Evolutionary conservation across 371 early-diverging fungal genomes (phyloP).

Genomic region (Haplosporangium sp.): DNA sequence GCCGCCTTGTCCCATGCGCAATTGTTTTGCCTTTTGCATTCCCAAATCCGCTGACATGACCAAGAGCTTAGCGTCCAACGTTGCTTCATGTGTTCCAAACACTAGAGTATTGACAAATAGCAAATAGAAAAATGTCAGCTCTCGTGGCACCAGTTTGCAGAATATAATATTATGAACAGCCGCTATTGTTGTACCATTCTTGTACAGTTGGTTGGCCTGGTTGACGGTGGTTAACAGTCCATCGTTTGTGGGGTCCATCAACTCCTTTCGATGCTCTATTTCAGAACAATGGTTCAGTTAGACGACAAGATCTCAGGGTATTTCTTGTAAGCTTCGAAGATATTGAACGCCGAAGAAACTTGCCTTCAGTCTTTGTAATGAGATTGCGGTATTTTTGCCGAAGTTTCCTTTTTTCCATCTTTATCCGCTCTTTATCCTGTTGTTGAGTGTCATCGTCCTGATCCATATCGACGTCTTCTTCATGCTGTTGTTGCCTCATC

Average conservation of each 20-base stretch:
- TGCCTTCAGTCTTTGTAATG: constrained; percentile 63
- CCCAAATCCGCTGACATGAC: constrained; percentile 79
- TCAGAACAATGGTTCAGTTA: too few relatives aligned
- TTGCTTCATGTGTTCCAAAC: constrained; percentile 85
- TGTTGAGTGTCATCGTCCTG: constrained; percentile 10
- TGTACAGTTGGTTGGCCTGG: constrained; percentile 68
- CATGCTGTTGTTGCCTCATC: constrained; percentile 1
- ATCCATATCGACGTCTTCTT: constrained; percentile 9
- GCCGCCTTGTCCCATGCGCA: constrained; percentile 74
- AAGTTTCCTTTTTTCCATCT: constrained; percentile 62
- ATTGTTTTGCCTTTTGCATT: constrained; percentile 78
- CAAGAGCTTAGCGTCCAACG: constrained; percentile 84
- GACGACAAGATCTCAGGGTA: not conserved
- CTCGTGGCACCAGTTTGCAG: not conserved
- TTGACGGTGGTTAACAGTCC: constrained; percentile 61
- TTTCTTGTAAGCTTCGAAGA: too few relatives aligned
- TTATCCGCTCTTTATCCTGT: constrained; percentile 52
- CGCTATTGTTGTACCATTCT: constrained; percentile 62
- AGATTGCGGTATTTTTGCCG: constrained; percentile 64
- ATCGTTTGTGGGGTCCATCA: constrained; percentile 59
- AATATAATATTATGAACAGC: too few relatives aligned
- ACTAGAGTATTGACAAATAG: too few relatives aligned
- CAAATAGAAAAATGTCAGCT: too few relatives aligned
- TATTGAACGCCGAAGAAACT: not conserved
- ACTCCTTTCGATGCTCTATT: constrained; percentile 60